These are phyloP conservation scores for Metarhizium rileyi DNA, from an alignment of 2,329 filamentous ascomycete genomes.

Conservation along the genomic window DNA sequence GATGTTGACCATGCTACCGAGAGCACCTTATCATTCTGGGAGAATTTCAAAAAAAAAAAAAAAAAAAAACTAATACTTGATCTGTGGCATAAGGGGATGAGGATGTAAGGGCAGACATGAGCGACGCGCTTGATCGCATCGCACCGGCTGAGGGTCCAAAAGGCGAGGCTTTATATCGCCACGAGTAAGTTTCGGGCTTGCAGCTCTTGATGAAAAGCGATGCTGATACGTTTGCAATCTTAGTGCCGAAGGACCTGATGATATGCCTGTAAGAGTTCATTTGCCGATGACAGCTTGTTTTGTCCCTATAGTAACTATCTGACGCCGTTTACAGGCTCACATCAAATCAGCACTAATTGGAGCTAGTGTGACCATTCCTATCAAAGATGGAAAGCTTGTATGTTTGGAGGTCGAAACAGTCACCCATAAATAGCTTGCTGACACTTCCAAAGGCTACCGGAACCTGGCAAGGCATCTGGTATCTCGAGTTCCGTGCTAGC, in stretches of 20 bases:
- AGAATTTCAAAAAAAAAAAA: no score
- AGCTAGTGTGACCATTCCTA: slow-evolving; percentile 82
- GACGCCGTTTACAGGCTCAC: slow-evolving; percentile 53
- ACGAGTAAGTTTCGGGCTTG: slow-evolving; percentile 32
- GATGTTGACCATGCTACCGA: not conserved
- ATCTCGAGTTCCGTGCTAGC: slow-evolving; percentile 73
- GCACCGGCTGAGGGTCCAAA: slow-evolving; percentile 68
- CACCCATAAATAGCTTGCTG: not conserved
- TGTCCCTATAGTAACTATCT: not conserved
- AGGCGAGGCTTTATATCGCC: slow-evolving; percentile 68
- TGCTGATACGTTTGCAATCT: not conserved
- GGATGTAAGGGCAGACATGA: slow-evolving; percentile 90
- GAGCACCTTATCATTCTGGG: no score
- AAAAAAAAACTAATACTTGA: no score
- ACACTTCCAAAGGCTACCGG: slow-evolving; percentile 40
- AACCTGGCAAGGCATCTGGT: slow-evolving; percentile 87
- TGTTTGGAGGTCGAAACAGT: slow-evolving; percentile 16
- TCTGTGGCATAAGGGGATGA: slow-evolving; percentile 40
- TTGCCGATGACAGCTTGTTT: not conserved
- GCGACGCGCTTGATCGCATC: slow-evolving; percentile 82
- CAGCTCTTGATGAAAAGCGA: not conserved
- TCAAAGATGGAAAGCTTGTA: slow-evolving; percentile 72
- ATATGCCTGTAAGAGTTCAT: slow-evolving; percentile 64
- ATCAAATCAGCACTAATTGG: slow-evolving; percentile 87
- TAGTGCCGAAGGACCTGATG: slow-evolving; percentile 76